Conservation (phyloP, 257 asterid genomes). For the Lantana camara region DNA sequence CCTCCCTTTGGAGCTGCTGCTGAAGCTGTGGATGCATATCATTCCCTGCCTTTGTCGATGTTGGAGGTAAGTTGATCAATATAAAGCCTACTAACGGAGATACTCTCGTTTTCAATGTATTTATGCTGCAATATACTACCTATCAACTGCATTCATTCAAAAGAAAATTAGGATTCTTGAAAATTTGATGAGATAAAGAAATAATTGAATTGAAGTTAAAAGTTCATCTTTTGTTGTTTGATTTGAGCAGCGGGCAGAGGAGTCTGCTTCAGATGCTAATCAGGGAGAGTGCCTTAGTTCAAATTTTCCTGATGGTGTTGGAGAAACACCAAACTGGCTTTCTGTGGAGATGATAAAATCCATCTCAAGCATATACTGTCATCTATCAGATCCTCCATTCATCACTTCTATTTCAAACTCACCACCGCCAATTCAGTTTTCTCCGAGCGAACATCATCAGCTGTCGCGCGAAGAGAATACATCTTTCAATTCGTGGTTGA, state of each 20-base stretch:
- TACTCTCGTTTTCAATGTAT: too few species aligned
- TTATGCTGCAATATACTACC: too few species aligned
- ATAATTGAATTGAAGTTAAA: too few species aligned
- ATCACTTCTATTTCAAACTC: constrained; percentile 33
- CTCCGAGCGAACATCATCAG: constrained; percentile 37
- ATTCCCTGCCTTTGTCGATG: constrained; percentile 86
- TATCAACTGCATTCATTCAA: too few species aligned
- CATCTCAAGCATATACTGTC: constrained; percentile 72
- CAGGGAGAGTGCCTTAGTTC: constrained; percentile 38
- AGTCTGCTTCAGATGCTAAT: constrained; percentile 37
- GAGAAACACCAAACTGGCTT: constrained; percentile 58
- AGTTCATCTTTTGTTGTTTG: constrained; percentile 10
- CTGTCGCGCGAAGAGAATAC: constrained; percentile 32
- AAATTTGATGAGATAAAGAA: too few species aligned
- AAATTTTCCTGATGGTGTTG: constrained; percentile 34
- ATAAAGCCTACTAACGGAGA: too few species aligned
- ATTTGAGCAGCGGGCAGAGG: constrained; percentile 49
- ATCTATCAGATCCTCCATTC: constrained; percentile 71
- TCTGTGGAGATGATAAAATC: constrained; percentile 93
- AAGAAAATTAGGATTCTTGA: too few species aligned
- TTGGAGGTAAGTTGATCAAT: too few species aligned
- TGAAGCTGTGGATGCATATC: constrained; percentile 64
- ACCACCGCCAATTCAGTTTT: constrained; percentile 39
- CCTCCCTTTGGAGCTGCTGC: constrained; percentile 44
- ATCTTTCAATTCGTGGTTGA: constrained; percentile 36